These are phyloP conservation scores for Russula sp. DNA, from an alignment of 768 basidiomycete species.

Conservation along the genomic window DNA sequence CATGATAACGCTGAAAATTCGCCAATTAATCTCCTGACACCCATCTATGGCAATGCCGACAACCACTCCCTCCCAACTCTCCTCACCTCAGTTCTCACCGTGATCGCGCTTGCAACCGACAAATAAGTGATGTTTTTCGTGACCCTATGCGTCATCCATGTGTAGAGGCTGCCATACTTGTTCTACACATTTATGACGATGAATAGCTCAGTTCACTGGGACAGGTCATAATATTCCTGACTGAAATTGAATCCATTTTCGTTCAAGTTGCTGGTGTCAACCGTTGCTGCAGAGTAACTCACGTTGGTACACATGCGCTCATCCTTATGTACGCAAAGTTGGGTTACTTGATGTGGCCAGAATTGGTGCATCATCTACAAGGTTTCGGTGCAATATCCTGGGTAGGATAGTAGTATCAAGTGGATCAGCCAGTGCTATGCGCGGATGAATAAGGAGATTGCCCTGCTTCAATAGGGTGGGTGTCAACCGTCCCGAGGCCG, in stretches of 20 bases:
- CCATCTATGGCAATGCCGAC: constrained; percentile 90
- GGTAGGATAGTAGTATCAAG: too few relatives aligned
- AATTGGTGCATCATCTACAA: constrained; percentile 84
- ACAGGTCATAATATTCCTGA: constrained; percentile 87
- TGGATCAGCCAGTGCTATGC: too few relatives aligned
- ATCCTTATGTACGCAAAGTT: constrained; percentile 66
- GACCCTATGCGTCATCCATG: constrained; percentile 90
- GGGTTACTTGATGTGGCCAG: constrained; percentile 83
- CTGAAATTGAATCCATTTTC: constrained; percentile 77
- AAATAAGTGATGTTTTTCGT: constrained; percentile 90
- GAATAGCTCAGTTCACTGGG: constrained; percentile 89
- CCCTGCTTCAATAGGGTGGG: too few relatives aligned
- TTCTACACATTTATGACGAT: constrained; percentile 99
- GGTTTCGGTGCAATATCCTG: too few relatives aligned
- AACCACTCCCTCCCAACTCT: constrained; percentile 98
- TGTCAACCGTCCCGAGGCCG: too few relatives aligned
- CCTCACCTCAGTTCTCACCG: constrained; percentile 93
- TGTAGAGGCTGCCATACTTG: constrained; percentile 85
- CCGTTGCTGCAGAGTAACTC: constrained; percentile 94
- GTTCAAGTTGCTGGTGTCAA: constrained; percentile 91
- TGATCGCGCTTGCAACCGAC: constrained; percentile 80
- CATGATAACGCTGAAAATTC: constrained; percentile 80
- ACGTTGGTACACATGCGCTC: constrained; percentile 93
- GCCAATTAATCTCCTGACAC: constrained; percentile 72
- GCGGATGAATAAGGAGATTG: too few relatives aligned